Conservation (phyloP, 1,284 basidiomycete species). For the Singerocomus inundabilis region DNA sequence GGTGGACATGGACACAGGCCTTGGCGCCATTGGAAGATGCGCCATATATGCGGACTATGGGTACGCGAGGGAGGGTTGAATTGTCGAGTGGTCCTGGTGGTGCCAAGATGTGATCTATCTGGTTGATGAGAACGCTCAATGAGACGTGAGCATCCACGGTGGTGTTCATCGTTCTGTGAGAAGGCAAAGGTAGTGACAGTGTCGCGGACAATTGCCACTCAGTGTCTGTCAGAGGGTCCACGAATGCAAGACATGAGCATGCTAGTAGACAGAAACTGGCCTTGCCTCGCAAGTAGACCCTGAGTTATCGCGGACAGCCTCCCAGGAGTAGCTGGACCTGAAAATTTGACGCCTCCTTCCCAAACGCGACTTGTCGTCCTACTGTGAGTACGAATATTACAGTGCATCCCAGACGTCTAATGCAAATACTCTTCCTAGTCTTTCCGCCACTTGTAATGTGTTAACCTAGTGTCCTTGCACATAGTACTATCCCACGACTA, state of each 20-base stretch:
- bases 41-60: conserved; percentile 87
- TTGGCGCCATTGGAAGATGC: conserved; percentile 75
- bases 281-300: too few species aligned
- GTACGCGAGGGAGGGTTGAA: conserved; percentile 59
- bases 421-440: not conserved
- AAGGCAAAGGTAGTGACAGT: conserved; percentile 11
- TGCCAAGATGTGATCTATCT: conserved; percentile 64
- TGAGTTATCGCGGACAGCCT: too few species aligned
- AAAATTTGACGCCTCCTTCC: not conserved
- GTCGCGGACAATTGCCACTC: not conserved
- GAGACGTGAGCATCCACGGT: conserved; percentile 21
- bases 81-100: conserved; percentile 64
- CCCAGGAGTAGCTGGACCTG: not conserved
- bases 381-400: not conserved
- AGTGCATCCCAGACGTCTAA: not conserved
- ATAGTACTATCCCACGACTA: too few species aligned
- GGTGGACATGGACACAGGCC: conserved; percentile 88
- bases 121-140: conserved; percentile 58
- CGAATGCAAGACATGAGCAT: too few species aligned
- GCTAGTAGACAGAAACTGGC: too few species aligned
- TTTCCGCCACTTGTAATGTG: not conserved
- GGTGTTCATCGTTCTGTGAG: conserved; percentile 22
- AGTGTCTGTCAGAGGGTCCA: too few species aligned
- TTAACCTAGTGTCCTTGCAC: too few species aligned
- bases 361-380: not conserved